Conservation (phyloP, 1,284 basidiomycete species). For the Pascua sp. region DNA sequence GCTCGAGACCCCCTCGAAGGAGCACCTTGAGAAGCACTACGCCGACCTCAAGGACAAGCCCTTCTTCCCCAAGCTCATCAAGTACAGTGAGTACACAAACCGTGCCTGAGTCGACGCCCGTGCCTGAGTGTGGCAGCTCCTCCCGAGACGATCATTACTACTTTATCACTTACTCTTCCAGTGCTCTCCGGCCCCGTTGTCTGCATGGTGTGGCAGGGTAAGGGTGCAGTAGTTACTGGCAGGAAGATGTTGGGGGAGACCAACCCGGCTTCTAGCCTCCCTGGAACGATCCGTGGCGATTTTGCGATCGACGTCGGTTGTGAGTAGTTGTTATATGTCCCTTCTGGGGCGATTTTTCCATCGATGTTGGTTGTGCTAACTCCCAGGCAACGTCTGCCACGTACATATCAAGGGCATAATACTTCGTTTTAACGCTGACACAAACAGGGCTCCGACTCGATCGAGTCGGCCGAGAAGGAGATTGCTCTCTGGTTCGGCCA, state of each 20-base stretch:
- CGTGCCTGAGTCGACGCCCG: neutral
- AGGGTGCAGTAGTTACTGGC: constrained; percentile 93
- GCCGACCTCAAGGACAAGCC: constrained; percentile 82
- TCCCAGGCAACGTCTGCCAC: constrained; percentile 13
- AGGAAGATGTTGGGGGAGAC: constrained; percentile 94
- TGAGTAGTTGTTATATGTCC: too few relatives aligned
- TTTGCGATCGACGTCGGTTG: constrained; percentile 44
- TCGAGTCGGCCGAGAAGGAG: constrained; percentile 55
- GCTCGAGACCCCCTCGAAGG: constrained; percentile 67
- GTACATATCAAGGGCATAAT: neutral
- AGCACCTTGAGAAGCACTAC: constrained; percentile 90
- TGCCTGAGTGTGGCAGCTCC: too few relatives aligned
- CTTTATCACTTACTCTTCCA: constrained; percentile 3
- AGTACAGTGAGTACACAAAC: constrained; percentile 58
- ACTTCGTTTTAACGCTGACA: neutral
- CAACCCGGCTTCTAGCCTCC: constrained; percentile 84
- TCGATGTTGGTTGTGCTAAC: neutral
- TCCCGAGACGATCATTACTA: neutral
- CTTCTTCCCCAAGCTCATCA: constrained; percentile 91
- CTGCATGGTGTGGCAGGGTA: constrained; percentile 94
- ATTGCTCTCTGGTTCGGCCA: constrained; percentile 61
- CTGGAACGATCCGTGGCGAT: constrained; percentile 56
- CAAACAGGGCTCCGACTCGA: constrained; percentile 61
- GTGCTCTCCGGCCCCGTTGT: constrained; percentile 92
- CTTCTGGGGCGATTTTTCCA: neutral